Evolutionary conservation across 2,329 filamentous ascomycete genomes (phyloP).

Genomic region (Chaetomium strumarium): DNA sequence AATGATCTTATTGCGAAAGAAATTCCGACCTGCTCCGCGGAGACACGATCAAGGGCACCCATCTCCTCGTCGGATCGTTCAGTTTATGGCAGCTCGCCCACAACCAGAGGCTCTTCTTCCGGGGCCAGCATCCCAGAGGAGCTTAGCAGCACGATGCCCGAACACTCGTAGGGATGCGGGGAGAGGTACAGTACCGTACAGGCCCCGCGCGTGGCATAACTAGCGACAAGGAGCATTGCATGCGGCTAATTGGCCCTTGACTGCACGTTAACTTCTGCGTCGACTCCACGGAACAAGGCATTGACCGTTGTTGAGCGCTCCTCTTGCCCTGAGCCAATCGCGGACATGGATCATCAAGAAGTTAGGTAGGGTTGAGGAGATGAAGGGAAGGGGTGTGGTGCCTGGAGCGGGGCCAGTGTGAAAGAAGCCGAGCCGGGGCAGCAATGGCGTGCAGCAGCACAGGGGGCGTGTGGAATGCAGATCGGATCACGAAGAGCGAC

Average conservation of each 20-base stretch:
- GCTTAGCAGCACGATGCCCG: slow-evolving; percentile 24
- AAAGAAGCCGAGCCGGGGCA: background rate
- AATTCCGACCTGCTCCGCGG: slow-evolving; percentile 8
- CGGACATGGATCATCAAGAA: slow-evolving; percentile 4
- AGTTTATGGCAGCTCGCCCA: slow-evolving; percentile 5
- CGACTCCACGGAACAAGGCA: slow-evolving; percentile 44
- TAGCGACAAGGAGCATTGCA: slow-evolving; percentile 35
- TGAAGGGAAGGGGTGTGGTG: slow-evolving; percentile 18
- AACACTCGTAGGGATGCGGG: slow-evolving; percentile 24
- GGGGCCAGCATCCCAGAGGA: slow-evolving; percentile 13
- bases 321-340: slow-evolving; percentile 34
- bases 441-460: background rate
- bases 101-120: slow-evolving; percentile 11
- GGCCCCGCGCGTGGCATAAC: slow-evolving; percentile 35
- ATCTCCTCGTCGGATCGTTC: slow-evolving; percentile 16
- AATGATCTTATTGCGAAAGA: slow-evolving; percentile 3
- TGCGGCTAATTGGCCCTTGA: slow-evolving; percentile 38
- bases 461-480: slow-evolving; percentile 18
- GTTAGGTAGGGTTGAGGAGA: background rate
- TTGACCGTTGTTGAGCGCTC: slow-evolving; percentile 44
- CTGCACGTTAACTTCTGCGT: slow-evolving; percentile 39
- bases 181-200: slow-evolving; percentile 27
- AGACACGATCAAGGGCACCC: slow-evolving; percentile 8
- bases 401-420: slow-evolving; percentile 18
- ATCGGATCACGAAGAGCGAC: slow-evolving; percentile 21